Evolutionary conservation across 192 early-diverging fungal species (phyloP).

Genomic region (Linnemannia zychae): DNA sequence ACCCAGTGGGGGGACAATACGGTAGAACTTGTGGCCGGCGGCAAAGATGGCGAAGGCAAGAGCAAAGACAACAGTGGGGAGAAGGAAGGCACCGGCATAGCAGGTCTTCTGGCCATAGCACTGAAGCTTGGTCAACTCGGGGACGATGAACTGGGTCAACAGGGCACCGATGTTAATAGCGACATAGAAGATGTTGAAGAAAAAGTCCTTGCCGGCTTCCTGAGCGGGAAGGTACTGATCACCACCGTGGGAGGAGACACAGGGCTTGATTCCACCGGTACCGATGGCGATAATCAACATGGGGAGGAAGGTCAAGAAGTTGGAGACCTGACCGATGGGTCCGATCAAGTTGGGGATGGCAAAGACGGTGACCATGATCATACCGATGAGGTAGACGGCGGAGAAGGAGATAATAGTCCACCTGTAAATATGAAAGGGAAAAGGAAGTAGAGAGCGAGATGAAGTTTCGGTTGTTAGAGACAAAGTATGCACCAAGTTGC

Average conservation of each 20-base stretch:
- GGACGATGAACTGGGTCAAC: constrained; percentile 62
- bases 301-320: constrained; percentile 58
- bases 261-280: constrained; percentile 76
- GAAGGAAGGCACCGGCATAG: constrained; percentile 60
- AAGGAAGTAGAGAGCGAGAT: background rate
- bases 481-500: background rate
- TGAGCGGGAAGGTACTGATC: constrained; percentile 67
- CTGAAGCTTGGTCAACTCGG: constrained; percentile 38
- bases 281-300: constrained; percentile 68
- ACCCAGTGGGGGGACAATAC: constrained; percentile 74
- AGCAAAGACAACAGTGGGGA: constrained; percentile 57
- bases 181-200: constrained; percentile 64
- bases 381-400: constrained; percentile 62
- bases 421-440: background rate
- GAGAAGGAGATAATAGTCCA: constrained; percentile 63
- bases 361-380: constrained; percentile 62
- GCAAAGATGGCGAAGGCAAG: constrained; percentile 63
- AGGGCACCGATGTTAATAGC: constrained; percentile 72
- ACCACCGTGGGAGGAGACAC: constrained; percentile 50
- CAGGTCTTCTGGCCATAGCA: constrained; percentile 60
- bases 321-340: constrained; percentile 24
- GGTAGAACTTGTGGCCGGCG: constrained; percentile 66
- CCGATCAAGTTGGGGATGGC: constrained; percentile 61
- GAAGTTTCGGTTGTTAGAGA: background rate
- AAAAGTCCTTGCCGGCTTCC: constrained; percentile 56